Percentiles rank a stretch among this genome's conserved stretches.
Conservation (phyloP, 371 early-diverging fungal genomes). For the Phascolomyces articulosus region DNA sequence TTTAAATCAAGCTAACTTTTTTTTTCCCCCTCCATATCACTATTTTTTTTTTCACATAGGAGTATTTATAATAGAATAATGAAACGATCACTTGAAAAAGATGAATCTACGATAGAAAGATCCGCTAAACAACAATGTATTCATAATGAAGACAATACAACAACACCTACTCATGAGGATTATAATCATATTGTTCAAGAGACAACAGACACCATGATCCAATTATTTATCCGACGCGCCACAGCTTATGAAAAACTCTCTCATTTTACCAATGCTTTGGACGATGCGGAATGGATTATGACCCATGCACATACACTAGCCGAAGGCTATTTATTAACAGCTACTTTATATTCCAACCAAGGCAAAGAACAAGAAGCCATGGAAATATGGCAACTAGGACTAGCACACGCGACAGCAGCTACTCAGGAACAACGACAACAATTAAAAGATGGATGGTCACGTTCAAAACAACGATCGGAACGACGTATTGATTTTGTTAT, state of each 20-base stretch:
- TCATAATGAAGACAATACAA: neutral
- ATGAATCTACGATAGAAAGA: neutral
- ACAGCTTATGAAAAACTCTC: neutral
- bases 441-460: neutral
- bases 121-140: neutral
- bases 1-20: too few species aligned
- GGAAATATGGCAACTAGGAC: neutral
- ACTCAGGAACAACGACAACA: neutral
- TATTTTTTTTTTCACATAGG: neutral
- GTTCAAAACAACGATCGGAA: neutral
- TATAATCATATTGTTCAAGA: neutral
- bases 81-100: slow-evolving; percentile 16
- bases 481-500: neutral
- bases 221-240: neutral
- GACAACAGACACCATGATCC: neutral
- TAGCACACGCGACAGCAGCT: neutral
- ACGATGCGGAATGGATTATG: neutral
- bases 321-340: neutral
- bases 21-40: neutral
- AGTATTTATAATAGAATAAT: neutral
- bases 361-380: neutral
- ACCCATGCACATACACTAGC: neutral
- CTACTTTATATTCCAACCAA: neutral
- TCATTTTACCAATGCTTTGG: neutral
- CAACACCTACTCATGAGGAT: neutral